Conservation (phyloP, 176 grass and related monocot species). For the Hordeum marinum region DNA sequence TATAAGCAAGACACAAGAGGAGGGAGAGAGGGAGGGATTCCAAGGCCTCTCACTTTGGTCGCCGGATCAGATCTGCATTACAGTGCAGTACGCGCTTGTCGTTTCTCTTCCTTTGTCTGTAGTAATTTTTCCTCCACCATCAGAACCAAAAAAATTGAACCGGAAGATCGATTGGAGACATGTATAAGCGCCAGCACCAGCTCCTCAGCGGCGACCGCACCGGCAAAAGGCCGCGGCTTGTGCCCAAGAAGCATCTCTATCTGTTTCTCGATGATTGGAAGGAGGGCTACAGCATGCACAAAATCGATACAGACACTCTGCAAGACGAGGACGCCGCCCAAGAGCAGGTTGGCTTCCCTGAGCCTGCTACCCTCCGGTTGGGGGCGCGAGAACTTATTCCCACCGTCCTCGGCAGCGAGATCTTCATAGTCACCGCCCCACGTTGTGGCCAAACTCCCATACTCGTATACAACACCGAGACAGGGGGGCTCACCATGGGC, state of each 20-base stretch:
- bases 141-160: too few species aligned
- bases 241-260: constrained; percentile 5
- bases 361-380: background rate
- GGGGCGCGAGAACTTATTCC: background rate
- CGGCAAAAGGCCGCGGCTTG: background rate
- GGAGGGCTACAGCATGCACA: background rate
- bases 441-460: background rate
- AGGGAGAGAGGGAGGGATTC: background rate
- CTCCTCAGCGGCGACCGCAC: background rate
- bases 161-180: background rate
- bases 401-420: background rate
- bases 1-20: background rate
- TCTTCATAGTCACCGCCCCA: background rate
- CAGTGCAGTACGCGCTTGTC: background rate
- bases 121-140: too few species aligned
- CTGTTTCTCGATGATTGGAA: constrained; percentile 10
- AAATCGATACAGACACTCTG: background rate
- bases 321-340: background rate
- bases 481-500: background rate
- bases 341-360: background rate
- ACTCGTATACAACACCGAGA: background rate
- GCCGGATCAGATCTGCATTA: background rate
- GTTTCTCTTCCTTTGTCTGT: background rate
- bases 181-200: background rate
- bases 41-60: background rate